These are phyloP conservation scores for Ustilago bromivora DNA, from an alignment of 1,284 basidiomycete species.

Conservation along the genomic window DNA sequence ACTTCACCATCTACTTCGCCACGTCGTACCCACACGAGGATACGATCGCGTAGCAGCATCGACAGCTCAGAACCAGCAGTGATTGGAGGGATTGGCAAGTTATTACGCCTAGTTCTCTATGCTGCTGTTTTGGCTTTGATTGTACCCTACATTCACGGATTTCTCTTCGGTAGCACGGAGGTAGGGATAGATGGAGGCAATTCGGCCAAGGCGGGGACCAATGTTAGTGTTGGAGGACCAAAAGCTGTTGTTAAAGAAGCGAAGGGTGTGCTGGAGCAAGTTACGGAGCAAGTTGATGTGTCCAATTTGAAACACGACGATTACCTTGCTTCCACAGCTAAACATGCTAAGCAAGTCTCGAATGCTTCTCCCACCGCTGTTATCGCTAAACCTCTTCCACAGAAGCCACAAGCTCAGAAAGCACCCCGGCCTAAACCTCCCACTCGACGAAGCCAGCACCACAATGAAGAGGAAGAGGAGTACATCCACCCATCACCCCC, in stretches of 20 bases:
- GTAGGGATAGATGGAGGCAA: neutral
- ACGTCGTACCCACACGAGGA: neutral
- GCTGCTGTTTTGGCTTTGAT: constrained; percentile 28
- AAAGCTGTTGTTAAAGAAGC: constrained; percentile 5
- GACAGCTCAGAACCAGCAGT: neutral
- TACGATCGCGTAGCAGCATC: neutral
- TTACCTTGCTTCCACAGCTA: constrained; percentile 15
- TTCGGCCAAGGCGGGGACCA: neutral
- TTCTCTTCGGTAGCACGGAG: neutral
- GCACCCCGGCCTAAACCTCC: neutral
- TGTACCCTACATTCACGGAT: constrained; percentile 17
- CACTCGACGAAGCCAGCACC: constrained; percentile 1
- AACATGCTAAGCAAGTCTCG: neutral
- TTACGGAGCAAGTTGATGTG: constrained; percentile 14
- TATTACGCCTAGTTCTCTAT: constrained; percentile 21
- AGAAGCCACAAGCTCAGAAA: neutral
- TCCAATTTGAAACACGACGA: constrained; percentile 46
- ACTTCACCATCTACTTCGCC: neutral
- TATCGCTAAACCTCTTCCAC: neutral
- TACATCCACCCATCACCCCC: neutral
- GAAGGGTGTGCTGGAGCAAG: neutral
- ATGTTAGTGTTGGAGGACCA: neutral
- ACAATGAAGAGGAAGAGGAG: constrained; percentile 7
- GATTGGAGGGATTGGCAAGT: constrained; percentile 9
- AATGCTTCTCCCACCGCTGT: constrained; percentile 13